Evolutionary conservation across 2,329 filamentous ascomycete species (phyloP).

Genomic region (Chrysoporthe deuterocubensis): DNA sequence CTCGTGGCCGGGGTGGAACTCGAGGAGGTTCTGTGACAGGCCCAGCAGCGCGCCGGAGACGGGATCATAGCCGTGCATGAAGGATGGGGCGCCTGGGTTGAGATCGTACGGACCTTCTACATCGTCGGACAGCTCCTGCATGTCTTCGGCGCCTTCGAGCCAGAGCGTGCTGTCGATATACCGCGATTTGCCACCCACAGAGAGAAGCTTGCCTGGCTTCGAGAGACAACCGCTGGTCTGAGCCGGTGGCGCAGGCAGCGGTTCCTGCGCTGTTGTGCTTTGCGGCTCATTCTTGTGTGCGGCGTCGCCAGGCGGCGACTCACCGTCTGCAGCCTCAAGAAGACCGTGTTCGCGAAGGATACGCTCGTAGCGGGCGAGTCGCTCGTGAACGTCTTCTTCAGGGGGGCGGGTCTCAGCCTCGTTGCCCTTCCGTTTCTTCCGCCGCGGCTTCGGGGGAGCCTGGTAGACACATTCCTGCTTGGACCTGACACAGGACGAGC

Average conservation of each 20-base stretch:
- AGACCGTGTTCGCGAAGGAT: conserved; percentile 43
- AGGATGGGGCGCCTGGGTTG: background rate
- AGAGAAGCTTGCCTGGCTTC: conserved; percentile 32
- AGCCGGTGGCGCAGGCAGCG: conserved; percentile 21
- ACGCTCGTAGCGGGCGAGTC: conserved; percentile 44
- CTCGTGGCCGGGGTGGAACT: conserved; percentile 31
- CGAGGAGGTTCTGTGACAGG: conserved; percentile 22
- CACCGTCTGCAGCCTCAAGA: conserved; percentile 26
- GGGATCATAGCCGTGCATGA: conserved; percentile 18
- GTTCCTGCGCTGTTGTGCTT: conserved; percentile 13
- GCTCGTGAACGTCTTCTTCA: conserved; percentile 39
- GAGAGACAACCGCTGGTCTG: conserved; percentile 6
- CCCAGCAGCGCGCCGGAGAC: conserved; percentile 30
- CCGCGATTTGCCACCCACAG: conserved; percentile 41
- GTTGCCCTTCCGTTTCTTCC: conserved; percentile 39
- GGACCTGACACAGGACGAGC: conserved; percentile 34
- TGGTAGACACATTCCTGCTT: conserved; percentile 46
- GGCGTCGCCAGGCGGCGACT: background rate
- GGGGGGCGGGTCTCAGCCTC: conserved; percentile 7
- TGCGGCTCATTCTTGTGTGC: conserved; percentile 4
- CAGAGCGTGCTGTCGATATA: conserved; percentile 45
- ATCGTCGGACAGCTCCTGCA: conserved; percentile 32
- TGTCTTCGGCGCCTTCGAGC: conserved; percentile 36
- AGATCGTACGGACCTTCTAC: conserved; percentile 35
- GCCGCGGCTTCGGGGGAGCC: conserved; percentile 42